Conservation (phyloP, 2,329 filamentous ascomycete genomes). For the Talaromyces atroroseus region DNA sequence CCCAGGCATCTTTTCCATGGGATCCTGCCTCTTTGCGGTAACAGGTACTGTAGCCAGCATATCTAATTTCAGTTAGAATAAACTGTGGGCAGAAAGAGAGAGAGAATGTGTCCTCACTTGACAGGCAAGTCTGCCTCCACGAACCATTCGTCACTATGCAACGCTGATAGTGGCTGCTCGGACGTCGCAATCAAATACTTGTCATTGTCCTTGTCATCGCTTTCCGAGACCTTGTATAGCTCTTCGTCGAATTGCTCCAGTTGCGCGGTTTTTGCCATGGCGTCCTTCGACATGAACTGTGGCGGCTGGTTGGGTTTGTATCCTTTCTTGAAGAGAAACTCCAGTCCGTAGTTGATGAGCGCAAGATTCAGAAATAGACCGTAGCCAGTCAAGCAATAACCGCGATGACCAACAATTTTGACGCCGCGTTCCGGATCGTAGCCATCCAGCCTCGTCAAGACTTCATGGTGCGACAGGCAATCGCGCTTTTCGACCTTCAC, state of each 20-base stretch:
- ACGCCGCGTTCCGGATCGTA: conserved; percentile 90
- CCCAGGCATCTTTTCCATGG: conserved; percentile 92
- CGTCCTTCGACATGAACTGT: conserved; percentile 89
- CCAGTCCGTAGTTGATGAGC: conserved; percentile 87
- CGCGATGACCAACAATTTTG: conserved; percentile 90
- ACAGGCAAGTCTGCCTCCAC: conserved; percentile 78
- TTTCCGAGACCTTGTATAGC: conserved; percentile 87
- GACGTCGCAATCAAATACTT: conserved; percentile 80
- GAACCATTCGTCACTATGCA: conserved; percentile 93
- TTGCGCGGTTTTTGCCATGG: conserved; percentile 98
- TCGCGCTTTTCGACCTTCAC: conserved; percentile 68
- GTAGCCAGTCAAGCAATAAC: conserved; percentile 86
- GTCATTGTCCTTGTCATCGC: conserved; percentile 79
- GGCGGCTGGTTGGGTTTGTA: conserved; percentile 81
- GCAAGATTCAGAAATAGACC: conserved; percentile 90
- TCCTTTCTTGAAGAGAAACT: conserved; percentile 76
- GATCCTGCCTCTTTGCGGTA: conserved; percentile 93
- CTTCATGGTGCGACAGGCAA: conserved; percentile 87
- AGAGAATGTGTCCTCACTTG: conserved; percentile 50
- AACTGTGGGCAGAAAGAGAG: background rate
- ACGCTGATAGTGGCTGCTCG: conserved; percentile 89
- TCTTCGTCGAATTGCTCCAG: conserved; percentile 97
- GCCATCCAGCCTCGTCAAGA: conserved; percentile 78
- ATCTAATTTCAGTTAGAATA: conserved; percentile 33
- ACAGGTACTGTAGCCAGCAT: conserved; percentile 87